Evolutionary conservation across 345 rosid genomes (phyloP).

Genomic region (Brassica rapa): DNA sequence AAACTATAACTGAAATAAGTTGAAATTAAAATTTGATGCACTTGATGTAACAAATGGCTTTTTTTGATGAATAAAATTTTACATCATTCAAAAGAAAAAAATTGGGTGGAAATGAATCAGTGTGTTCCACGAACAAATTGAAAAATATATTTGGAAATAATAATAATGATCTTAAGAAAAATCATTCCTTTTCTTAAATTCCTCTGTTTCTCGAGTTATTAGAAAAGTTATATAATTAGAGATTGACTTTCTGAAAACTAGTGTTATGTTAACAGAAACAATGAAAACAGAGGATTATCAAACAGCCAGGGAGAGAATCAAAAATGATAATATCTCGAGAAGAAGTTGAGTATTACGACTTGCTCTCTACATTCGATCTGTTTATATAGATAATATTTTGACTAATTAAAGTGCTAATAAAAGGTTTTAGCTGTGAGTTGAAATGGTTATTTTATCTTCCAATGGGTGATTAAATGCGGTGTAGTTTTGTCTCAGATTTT

Average conservation of each 20-base stretch:
- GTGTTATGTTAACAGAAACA: not conserved
- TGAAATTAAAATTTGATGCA: not conserved
- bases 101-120: not conserved
- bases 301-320: not conserved
- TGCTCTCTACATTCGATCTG: not conserved
- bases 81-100: not conserved
- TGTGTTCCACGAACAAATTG: not conserved
- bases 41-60: not conserved
- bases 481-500: not conserved
- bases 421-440: not conserved
- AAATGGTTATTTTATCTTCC: conserved; percentile 1
- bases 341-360: conserved; percentile 16
- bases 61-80: not conserved
- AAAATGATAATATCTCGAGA: conserved; percentile 1
- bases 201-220: conserved; percentile 1
- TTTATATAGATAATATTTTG: not conserved
- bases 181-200: not conserved
- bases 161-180: not conserved
- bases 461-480: not conserved
- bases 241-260: not conserved
- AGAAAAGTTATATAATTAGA: not conserved
- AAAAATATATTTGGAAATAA: not conserved
- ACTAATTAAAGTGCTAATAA: not conserved
- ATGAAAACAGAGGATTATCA: not conserved
- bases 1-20: not conserved